Evolutionary conservation across 805 yeast genomes (phyloP), one percentile per base, ranked within the genome.

Genomic region (Blastobotrys attinorum): DNA sequence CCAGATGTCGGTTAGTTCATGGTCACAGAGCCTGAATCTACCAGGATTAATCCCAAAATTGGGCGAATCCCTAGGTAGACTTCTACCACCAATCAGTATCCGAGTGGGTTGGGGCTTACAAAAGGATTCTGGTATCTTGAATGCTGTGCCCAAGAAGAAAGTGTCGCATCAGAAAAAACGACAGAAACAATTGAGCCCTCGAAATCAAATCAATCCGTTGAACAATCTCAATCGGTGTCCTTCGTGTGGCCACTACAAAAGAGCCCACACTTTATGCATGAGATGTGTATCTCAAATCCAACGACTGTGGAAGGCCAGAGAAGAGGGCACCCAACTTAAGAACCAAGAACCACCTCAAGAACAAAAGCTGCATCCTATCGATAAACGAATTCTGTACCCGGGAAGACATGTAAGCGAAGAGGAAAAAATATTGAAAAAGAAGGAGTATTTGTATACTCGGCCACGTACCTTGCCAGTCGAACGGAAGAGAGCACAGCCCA

Each of bases 121-220:
- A 4, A 63, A 16, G 23, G 83, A 78, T 52, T 73, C 79, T 51
- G 95, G 94, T n/a, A 75, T 84, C 23, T 67, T 86, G 43, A 70
- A 71, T 52, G 98, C 98, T 4, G 97, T 80, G 4, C 97, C 98
- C 44, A 92, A 92, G 71, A 88, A 89, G 76, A 89, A 88, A 64
- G 79, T 79, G 2, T 87, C 97, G 5, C 86, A 87, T 61, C 77
- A 77, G 67, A 84, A 86, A 63, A 83, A 85, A 58, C 80, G 97
- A 64, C 81, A 77, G 60, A 79, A 89, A 66, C 77, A 83, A 53
- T 76, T 85, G 52, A 88, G 87, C 3, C 94, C 85, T 8, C 73
- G 77, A 46, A 90, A 87, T 62, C 92, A 88, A 54, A 69, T 85
- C 52, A 78, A 84, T 61, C 79, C 81, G 40, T 71, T 84, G 51